Evolutionary conservation across 495 filamentous ascomycete species (phyloP).

Genomic region (Aspergillus baeticus): DNA sequence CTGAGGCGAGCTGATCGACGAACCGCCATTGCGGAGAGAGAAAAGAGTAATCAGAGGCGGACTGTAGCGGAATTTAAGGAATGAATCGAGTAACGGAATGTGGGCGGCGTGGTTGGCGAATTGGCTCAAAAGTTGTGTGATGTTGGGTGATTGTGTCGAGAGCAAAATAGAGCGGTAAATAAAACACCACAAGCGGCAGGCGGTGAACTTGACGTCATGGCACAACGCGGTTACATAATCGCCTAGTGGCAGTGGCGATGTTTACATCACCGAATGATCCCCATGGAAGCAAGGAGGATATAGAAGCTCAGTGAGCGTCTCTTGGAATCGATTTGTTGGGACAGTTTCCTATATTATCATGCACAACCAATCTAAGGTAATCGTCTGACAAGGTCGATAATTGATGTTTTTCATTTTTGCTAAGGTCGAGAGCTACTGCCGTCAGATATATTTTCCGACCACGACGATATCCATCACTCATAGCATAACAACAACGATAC

Average conservation of each 20-base stretch:
- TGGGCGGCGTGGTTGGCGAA: neutral
- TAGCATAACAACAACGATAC: no score
- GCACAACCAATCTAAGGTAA: no score
- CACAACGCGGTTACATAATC: neutral
- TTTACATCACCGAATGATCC: no score
- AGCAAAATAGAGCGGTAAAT: slow-evolving; percentile 18
- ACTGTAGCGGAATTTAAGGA: neutral
- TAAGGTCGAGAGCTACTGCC: no score
- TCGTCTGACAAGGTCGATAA: no score
- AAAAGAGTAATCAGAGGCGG: neutral
- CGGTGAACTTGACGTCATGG: slow-evolving; percentile 26
- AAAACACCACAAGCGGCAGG: slow-evolving; percentile 20
- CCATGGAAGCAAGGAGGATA: no score
- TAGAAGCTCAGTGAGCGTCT: no score
- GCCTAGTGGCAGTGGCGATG: neutral
- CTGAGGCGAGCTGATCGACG: slow-evolving; percentile 43
- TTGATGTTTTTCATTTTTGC: no score
- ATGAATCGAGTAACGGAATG: slow-evolving; percentile 1
- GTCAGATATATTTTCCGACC: no score
- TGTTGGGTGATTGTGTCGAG: neutral
- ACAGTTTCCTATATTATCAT: no score
- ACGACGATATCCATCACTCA: no score
- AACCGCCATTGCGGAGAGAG: slow-evolving; percentile 31
- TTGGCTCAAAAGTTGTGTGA: neutral
- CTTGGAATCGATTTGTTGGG: no score